A percentile compares a stretch with the other conserved stretches of the same genome.
Conservation (phyloP, 345 rosid genomes). For the Streptanthus diversifolius region DNA sequence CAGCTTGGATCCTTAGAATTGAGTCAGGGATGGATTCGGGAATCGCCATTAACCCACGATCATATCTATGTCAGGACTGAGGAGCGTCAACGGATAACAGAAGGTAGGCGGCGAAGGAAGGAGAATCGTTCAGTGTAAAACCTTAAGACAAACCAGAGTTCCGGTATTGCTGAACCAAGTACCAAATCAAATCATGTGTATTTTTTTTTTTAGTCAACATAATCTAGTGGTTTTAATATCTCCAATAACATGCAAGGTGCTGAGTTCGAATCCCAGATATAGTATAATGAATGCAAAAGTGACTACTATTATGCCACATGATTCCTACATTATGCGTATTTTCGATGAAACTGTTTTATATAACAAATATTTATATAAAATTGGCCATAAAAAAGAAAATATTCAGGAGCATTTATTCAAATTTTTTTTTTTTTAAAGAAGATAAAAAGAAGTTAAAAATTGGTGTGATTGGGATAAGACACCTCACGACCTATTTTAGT, state of each 20-base stretch:
- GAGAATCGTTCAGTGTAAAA: slow-evolving; percentile 1
- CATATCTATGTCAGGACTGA: slow-evolving; percentile 23
- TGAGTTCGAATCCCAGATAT: too few species aligned
- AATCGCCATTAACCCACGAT: slow-evolving; percentile 36
- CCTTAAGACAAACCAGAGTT: slow-evolving; percentile 5
- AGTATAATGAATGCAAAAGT: too few species aligned
- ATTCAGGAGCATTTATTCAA: neutral
- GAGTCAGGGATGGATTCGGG: slow-evolving; percentile 14
- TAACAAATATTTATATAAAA: too few species aligned
- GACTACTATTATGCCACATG: too few species aligned
- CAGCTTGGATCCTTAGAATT: slow-evolving; percentile 26
- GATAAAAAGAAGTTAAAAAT: neutral
- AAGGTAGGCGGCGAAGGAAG: slow-evolving; percentile 23
- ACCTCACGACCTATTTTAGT: slow-evolving; percentile 25
- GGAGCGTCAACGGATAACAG: neutral
- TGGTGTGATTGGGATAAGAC: slow-evolving; percentile 14
- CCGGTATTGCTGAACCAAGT: neutral
- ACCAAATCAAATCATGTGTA: neutral
- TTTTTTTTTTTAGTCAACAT: too few species aligned
- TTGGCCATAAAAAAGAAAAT: neutral
- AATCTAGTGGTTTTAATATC: too few species aligned
- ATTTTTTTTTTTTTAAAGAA: neutral
- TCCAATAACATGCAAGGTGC: too few species aligned
- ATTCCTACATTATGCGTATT: too few species aligned
- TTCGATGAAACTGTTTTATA: too few species aligned